Evolutionary conservation across 2,329 filamentous ascomycete species (phyloP).

Genomic region (Talaromyces sp.): DNA sequence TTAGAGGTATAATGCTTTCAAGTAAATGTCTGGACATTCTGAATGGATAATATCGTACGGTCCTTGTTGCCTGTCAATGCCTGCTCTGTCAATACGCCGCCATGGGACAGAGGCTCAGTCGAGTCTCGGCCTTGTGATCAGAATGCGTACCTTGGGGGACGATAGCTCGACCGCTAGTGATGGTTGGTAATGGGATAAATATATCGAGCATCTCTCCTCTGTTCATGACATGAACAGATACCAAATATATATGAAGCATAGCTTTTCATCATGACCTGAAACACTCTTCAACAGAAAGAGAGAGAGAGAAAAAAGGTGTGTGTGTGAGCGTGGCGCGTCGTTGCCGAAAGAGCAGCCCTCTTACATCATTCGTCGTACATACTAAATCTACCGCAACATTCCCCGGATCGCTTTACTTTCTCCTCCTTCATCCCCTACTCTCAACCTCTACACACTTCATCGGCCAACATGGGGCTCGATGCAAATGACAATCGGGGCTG

Average conservation of each 20-base stretch:
- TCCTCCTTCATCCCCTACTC: neutral
- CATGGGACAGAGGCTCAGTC: neutral
- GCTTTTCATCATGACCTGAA: neutral
- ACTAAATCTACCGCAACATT: neutral
- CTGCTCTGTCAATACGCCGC: neutral
- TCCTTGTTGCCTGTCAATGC: neutral
- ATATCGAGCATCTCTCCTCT: neutral
- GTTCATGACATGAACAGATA: neutral
- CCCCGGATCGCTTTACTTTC: neutral
- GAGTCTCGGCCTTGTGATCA: neutral
- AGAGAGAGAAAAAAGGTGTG: neutral
- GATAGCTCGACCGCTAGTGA: constrained; percentile 11
- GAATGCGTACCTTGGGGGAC: constrained; percentile 25
- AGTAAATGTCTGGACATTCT: neutral
- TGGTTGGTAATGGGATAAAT: neutral
- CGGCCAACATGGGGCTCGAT: constrained; percentile 37
- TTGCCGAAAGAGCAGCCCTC: constrained; percentile 7
- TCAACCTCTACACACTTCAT: constrained; percentile 1
- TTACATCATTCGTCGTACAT: constrained; percentile 25
- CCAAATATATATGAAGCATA: neutral
- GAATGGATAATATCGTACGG: neutral
- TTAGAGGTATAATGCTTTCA: neutral
- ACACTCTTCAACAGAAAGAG: neutral
- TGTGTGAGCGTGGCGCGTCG: neutral
- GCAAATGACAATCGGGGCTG: constrained; percentile 87